Evolutionary conservation across 2,329 filamentous ascomycete genomes (phyloP).

Genomic region (Botrytis medusae): DNA sequence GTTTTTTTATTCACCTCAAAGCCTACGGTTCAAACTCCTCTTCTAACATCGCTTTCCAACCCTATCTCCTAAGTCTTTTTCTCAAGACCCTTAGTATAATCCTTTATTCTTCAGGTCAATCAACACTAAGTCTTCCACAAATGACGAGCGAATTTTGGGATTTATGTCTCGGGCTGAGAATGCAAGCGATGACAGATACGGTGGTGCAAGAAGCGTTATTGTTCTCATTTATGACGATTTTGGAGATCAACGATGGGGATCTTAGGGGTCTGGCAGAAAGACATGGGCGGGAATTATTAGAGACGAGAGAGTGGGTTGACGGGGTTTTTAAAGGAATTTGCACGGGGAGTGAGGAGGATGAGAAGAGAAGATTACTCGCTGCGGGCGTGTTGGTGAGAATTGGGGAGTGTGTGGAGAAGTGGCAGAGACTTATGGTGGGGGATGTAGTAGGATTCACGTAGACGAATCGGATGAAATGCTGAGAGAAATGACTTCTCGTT

Average conservation of each 20-base stretch:
- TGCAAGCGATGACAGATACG: conserved; percentile 59
- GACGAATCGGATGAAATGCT: background rate
- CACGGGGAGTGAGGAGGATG: conserved; percentile 62
- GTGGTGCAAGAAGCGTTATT: conserved; percentile 72
- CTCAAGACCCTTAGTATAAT: conserved; percentile 84
- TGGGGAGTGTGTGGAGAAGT: conserved; percentile 78
- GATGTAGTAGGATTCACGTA: conserved; percentile 46
- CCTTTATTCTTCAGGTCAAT: conserved; percentile 78
- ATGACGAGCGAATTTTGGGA: conserved; percentile 85
- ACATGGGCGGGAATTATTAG: conserved; percentile 74
- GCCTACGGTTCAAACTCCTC: conserved; percentile 48
- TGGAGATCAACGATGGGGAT: conserved; percentile 75
- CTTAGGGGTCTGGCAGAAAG: conserved; percentile 70
- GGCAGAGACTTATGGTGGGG: conserved; percentile 74
- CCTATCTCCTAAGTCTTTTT: conserved; percentile 74
- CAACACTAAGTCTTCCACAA: conserved; percentile 71
- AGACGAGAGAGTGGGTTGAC: conserved; percentile 84
- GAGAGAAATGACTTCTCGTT: background rate
- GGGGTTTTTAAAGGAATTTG: conserved; percentile 63
- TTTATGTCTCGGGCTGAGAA: conserved; percentile 72
- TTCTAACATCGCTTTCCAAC: conserved; percentile 66
- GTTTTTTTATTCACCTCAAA: conserved; percentile 67
- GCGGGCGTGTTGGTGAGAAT: conserved; percentile 76
- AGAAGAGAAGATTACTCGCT: conserved; percentile 74
- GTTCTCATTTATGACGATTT: conserved; percentile 73